phyloP scores from a whole-genome alignment of 2,329 filamentous ascomycete species.

The Hypomyces rosellus region DNA sequence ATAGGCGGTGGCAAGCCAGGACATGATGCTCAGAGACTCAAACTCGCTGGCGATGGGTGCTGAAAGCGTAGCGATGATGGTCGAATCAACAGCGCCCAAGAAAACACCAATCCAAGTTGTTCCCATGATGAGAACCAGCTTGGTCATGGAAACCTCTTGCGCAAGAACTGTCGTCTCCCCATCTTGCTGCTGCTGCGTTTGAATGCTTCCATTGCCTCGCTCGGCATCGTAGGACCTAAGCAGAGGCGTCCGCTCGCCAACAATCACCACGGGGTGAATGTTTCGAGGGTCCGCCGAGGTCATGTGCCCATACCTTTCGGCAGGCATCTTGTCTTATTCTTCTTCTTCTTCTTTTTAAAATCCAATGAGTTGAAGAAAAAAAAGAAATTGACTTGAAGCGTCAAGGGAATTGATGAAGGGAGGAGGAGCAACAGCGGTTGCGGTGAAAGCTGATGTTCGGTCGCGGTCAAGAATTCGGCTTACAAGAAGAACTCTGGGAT shows the following conservation, averaged over 20 bases:
- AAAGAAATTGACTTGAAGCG: neutral
- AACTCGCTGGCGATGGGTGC: slow-evolving; percentile 81
- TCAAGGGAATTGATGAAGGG: neutral
- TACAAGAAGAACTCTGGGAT: too few relatives aligned
- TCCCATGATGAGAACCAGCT: slow-evolving; percentile 48
- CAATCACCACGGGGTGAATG: slow-evolving; percentile 3
- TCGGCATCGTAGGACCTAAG: slow-evolving; percentile 15
- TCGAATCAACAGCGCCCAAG: slow-evolving; percentile 63
- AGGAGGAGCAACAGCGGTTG: neutral
- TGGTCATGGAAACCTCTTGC: slow-evolving; percentile 40
- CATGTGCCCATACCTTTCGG: neutral
- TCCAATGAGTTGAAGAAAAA: too few relatives aligned
- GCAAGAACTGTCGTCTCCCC: slow-evolving; percentile 43
- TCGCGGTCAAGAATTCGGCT: too few relatives aligned
- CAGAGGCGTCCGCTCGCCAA: slow-evolving; percentile 22
- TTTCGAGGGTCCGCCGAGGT: neutral
- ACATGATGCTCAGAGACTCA: slow-evolving; percentile 70
- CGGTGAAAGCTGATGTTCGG: neutral
- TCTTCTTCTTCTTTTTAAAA: too few relatives aligned
- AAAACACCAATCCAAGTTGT: slow-evolving; percentile 56
- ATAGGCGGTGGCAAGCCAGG: slow-evolving; percentile 84
- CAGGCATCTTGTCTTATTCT: slow-evolving; percentile 1
- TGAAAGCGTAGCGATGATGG: slow-evolving; percentile 79
- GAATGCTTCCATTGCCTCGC: slow-evolving; percentile 1
- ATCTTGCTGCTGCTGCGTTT: slow-evolving; percentile 16